These are phyloP conservation scores for Aspergillus alliaceus DNA, from an alignment of 2,329 filamentous ascomycete species.

Conservation along the genomic window DNA sequence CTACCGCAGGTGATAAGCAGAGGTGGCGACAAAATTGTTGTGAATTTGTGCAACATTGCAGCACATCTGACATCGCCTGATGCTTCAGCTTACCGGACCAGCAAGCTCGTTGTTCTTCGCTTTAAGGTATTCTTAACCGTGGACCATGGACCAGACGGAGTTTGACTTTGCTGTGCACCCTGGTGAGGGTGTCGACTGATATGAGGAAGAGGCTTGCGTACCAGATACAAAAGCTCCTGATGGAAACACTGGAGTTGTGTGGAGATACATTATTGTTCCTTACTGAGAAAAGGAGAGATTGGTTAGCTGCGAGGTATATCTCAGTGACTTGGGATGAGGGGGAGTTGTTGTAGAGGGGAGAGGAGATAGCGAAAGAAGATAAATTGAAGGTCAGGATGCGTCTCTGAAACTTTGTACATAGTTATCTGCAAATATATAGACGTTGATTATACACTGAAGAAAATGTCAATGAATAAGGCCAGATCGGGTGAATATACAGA, in stretches of 20 bases:
- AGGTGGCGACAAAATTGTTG: slow-evolving; percentile 39
- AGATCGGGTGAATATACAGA: too few species aligned
- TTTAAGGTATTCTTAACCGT: slow-evolving; percentile 51
- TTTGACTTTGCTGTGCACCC: slow-evolving; percentile 45
- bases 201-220: slow-evolving; percentile 33
- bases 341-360: not conserved
- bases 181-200: slow-evolving; percentile 42
- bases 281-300: not conserved
- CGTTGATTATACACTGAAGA: not conserved
- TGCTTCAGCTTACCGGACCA: slow-evolving; percentile 47
- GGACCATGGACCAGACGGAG: slow-evolving; percentile 48
- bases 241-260: slow-evolving; percentile 32
- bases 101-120: slow-evolving; percentile 52
- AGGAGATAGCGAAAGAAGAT: slow-evolving; percentile 7
- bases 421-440: not conserved
- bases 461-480: not conserved
- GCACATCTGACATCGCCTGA: slow-evolving; percentile 32
- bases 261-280: not conserved
- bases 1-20: slow-evolving; percentile 41
- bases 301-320: not conserved
- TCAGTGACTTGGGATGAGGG: not conserved
- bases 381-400: not conserved
- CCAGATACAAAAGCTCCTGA: slow-evolving; percentile 22
- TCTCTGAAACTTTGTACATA: not conserved
- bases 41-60: slow-evolving; percentile 51